Evolutionary conservation across 768 basidiomycete species (phyloP).

Genomic region (Clavulina sp.): DNA sequence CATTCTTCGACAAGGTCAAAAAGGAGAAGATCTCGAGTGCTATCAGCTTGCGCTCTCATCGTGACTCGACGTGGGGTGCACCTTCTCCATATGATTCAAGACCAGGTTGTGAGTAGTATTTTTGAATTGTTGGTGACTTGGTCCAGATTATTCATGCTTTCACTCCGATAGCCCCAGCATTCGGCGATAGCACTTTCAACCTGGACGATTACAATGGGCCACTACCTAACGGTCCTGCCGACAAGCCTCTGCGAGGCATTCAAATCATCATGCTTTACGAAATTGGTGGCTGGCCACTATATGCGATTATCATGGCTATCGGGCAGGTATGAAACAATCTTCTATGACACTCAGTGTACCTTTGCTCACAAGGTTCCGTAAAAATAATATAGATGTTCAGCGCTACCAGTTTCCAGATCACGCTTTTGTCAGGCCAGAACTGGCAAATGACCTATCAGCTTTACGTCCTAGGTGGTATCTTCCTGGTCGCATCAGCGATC

Average conservation of each 20-base stretch:
- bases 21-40: conserved; percentile 77
- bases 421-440: conserved; percentile 71
- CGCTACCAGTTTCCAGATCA: conserved; percentile 90
- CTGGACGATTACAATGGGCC: conserved; percentile 30
- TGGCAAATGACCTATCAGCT: conserved; percentile 65
- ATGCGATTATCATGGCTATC: conserved; percentile 71
- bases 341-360: conserved; percentile 1
- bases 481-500: conserved; percentile 65
- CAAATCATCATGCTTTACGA: conserved; percentile 74
- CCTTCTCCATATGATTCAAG: conserved; percentile 38
- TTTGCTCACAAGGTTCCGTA: conserved; percentile 20
- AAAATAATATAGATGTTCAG: conserved; percentile 50
- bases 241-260: conserved; percentile 59
- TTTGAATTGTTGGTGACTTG: neutral
- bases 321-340: conserved; percentile 32
- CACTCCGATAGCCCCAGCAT: conserved; percentile 29
- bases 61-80: conserved; percentile 71
- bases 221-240: conserved; percentile 25
- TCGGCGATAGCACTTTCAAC: conserved; percentile 24
- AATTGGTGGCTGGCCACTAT: conserved; percentile 75
- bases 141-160: neutral
- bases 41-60: conserved; percentile 55
- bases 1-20: conserved; percentile 79
- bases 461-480: conserved; percentile 80
- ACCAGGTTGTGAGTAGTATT: conserved; percentile 44